Evolutionary conservation across 352 stramenopile genomes (phyloP), one percentile per base, ranked within the genome.

Genomic region (Peronosclerospora sorghi): DNA sequence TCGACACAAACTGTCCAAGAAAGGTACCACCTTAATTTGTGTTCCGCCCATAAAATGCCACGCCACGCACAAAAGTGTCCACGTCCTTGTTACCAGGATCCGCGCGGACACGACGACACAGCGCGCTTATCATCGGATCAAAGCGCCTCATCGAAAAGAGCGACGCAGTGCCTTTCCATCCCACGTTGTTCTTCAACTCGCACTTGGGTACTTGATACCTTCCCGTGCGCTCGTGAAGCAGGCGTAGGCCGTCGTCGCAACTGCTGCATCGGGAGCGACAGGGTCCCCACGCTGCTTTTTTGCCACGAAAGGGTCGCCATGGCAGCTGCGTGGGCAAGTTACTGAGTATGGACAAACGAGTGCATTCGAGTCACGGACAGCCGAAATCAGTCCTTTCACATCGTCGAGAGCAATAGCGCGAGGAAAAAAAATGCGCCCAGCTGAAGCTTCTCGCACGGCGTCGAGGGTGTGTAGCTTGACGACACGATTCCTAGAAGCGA

Each of bases 11-110:
- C n/a, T n/a, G n/a, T n/a, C n/a, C n/a, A n/a, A n/a, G n/a, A n/a
- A n/a, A n/a, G n/a, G n/a, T n/a, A n/a, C n/a, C n/a, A n/a, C n/a
- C n/a, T n/a, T n/a, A n/a, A n/a, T n/a, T n/a, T n/a, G n/a, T n/a
- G n/a, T n/a, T n/a, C n/a, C n/a, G n/a, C n/a, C 14, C 46, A 29
- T 20, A 47, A 45, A 26, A 43, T 53, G 5, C 8, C 43, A 19
- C 65, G 59, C 72, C 72, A 84, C 0, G 69, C 62, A 20, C 68
- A 65, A 37, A 84, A n/a, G n/a, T 74, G 29, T 82, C 68, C 8
- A 84, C 68, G 13, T 82, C 67, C 59, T 77, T 76, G 12, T 62
- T 82, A 0, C 64, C 67, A 36, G 50, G 73, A 20, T 73, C 43
- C 35, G 51, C 45, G 17, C 60, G 53, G 1, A 54, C 41, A 18